These are phyloP conservation scores for Diophrys sp. DNA, from an alignment of 73 alveolate species.

Conservation along the genomic window DNA sequence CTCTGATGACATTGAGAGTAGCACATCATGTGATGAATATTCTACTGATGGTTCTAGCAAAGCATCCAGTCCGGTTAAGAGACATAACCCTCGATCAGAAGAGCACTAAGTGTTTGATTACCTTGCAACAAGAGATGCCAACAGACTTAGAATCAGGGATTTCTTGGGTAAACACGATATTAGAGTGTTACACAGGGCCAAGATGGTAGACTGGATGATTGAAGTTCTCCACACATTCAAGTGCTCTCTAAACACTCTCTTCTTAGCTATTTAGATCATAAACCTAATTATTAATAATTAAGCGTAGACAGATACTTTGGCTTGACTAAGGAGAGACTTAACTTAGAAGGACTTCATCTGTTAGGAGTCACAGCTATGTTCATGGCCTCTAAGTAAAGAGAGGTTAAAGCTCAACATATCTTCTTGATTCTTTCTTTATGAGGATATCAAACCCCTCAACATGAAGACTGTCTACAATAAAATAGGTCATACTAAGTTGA, in stretches of 20 bases:
- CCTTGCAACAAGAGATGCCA: neutral
- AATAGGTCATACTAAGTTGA: constrained; percentile 73
- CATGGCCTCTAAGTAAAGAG: neutral
- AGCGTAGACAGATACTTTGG: constrained; percentile 63
- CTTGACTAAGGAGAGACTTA: neutral
- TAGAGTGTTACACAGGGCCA: constrained; percentile 60
- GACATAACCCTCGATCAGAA: too few species aligned
- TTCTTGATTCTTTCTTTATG: too few species aligned
- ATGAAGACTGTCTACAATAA: constrained; percentile 70
- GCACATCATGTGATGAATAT: too few species aligned
- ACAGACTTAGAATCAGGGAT: neutral
- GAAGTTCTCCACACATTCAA: constrained; percentile 62
- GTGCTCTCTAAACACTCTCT: constrained; percentile 52
- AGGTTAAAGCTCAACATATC: too few species aligned
- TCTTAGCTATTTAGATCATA: constrained; percentile 50
- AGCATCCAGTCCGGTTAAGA: too few species aligned
- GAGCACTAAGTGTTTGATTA: neutral
- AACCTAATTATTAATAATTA: too few species aligned
- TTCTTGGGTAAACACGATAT: constrained; percentile 42
- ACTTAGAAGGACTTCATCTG: neutral
- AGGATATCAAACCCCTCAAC: constrained; percentile 73
- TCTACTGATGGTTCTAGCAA: too few species aligned
- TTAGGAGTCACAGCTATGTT: neutral
- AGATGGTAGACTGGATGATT: constrained; percentile 79
- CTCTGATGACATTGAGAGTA: too few species aligned